A percentile compares a stretch with the other conserved stretches of the same genome.
These are phyloP conservation scores for Scedosporium apiospermum DNA, from an alignment of 2,329 filamentous ascomycete genomes.

Conservation along the genomic window DNA sequence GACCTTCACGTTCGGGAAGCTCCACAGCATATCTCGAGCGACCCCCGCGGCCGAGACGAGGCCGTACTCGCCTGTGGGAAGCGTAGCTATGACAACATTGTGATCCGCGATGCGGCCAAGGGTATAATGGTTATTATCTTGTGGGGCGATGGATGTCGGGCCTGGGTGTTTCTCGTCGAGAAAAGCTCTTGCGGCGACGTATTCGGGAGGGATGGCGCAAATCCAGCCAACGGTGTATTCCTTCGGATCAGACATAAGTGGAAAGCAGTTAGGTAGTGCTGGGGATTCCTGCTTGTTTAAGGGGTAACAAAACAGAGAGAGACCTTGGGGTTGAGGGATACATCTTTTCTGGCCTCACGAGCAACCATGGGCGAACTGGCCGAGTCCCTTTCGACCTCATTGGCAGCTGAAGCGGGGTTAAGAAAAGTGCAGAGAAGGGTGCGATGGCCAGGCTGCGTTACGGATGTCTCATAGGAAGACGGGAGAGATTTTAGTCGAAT, in stretches of 20 bases:
- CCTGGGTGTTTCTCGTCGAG: conserved; percentile 18
- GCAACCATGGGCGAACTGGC: too few relatives aligned
- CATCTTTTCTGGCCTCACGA: too few relatives aligned
- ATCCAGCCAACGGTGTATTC: conserved; percentile 35
- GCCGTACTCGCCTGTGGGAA: conserved; percentile 19
- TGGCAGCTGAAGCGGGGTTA: too few relatives aligned
- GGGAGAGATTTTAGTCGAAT: too few relatives aligned
- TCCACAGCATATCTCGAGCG: conserved; percentile 18
- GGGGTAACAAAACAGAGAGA: too few relatives aligned
- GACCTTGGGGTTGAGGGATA: neutral
- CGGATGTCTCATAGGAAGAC: too few relatives aligned
- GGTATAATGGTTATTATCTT: conserved; percentile 21
- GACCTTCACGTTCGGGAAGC: conserved; percentile 19
- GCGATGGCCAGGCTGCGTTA: too few relatives aligned
- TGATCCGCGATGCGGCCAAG: conserved; percentile 21
- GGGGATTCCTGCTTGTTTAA: too few relatives aligned
- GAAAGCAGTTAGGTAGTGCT: neutral
- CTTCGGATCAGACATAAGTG: conserved; percentile 3
- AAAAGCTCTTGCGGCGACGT: conserved; percentile 25
- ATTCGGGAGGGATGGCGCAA: conserved; percentile 26
- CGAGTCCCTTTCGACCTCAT: too few relatives aligned
- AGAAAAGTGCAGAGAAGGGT: too few relatives aligned
- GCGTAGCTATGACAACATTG: conserved; percentile 23
- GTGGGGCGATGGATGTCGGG: too few relatives aligned
- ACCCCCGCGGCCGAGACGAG: conserved; percentile 17